Conservation (phyloP, 2,329 filamentous ascomycete species). For the Phyllosticta paracitricarpa region DNA sequence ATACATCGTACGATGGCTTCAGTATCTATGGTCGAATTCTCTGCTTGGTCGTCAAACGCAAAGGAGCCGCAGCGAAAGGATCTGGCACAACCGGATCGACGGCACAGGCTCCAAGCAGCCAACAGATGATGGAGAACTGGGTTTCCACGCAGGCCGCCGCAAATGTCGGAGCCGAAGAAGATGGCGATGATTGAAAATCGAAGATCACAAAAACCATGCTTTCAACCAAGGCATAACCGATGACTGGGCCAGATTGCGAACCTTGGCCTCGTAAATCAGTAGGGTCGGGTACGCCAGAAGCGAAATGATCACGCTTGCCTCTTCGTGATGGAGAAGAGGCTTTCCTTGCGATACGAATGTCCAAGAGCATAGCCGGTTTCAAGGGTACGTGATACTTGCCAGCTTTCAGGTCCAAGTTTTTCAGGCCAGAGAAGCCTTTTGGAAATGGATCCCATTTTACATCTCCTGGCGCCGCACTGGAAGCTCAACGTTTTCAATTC, state of each 20-base stretch:
- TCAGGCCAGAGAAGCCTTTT: not conserved
- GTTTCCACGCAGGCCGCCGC: slow-evolving; percentile 33
- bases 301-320: not conserved
- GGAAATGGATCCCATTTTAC: not conserved
- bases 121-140: slow-evolving; percentile 34
- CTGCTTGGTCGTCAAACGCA: slow-evolving; percentile 77
- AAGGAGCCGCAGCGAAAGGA: slow-evolving; percentile 26
- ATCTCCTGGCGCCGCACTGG: not conserved
- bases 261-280: slow-evolving; percentile 7
- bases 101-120: slow-evolving; percentile 18
- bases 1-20: slow-evolving; percentile 88
- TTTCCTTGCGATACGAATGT: not conserved
- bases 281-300: not conserved
- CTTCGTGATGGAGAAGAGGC: not conserved
- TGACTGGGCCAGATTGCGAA: slow-evolving; percentile 20
- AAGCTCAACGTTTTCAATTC: not conserved
- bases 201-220: slow-evolving; percentile 39
- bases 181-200: slow-evolving; percentile 21
- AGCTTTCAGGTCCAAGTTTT: not conserved
- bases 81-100: slow-evolving; percentile 5
- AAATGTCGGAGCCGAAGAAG: slow-evolving; percentile 24
- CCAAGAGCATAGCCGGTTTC: not conserved
- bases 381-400: not conserved
- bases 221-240: slow-evolving; percentile 70
- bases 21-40: slow-evolving; percentile 89